Evolutionary conservation across 192 early-diverging fungal genomes (phyloP), one percentile per base, ranked within the genome.

Genomic region (Rhizophlyctis rosea): DNA sequence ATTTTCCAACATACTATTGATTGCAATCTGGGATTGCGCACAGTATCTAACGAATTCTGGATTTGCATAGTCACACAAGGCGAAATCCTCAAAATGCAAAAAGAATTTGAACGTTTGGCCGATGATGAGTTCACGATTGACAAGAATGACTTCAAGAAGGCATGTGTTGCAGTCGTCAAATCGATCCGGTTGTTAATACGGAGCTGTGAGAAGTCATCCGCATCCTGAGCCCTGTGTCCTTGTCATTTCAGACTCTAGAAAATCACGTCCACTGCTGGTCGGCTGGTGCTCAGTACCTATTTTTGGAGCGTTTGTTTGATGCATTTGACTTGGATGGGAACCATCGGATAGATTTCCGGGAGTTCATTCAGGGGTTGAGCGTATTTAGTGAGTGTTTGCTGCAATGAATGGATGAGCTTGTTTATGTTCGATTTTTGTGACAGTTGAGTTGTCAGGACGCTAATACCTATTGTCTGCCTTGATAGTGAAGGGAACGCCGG

Each of bases 401-500:
- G n/a, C n/a, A n/a, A n/a, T n/a, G n/a, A n/a, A n/a, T n/a, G n/a
- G n/a, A n/a, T n/a, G n/a, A n/a, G n/a, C n/a, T n/a, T n/a, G n/a
- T n/a, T n/a, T n/a, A n/a, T n/a, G n/a, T n/a, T n/a, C n/a, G n/a
- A n/a, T n/a, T n/a, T n/a, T n/a, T n/a, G n/a, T n/a, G n/a, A n/a
- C n/a, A n/a, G n/a, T n/a, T n/a, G n/a, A n/a, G n/a, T n/a, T n/a
- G n/a, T n/a, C n/a, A n/a, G n/a, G n/a, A n/a, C n/a, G n/a, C n/a
- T n/a, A n/a, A n/a, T n/a, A n/a, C n/a, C n/a, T n/a, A n/a, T n/a
- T n/a, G n/a, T n/a, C n/a, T n/a, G n/a, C n/a, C n/a, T n/a, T n/a
- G n/a, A n/a, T n/a, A n/a, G n/a, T 90, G 75, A 88, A 89, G 72
- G 90, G 90, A 13, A 89, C 76, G 1, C 70, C 83, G 2, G 85